These are phyloP conservation scores for Gracilaria caudata DNA, from an alignment of 23 red algal species.

Conservation along the genomic window DNA sequence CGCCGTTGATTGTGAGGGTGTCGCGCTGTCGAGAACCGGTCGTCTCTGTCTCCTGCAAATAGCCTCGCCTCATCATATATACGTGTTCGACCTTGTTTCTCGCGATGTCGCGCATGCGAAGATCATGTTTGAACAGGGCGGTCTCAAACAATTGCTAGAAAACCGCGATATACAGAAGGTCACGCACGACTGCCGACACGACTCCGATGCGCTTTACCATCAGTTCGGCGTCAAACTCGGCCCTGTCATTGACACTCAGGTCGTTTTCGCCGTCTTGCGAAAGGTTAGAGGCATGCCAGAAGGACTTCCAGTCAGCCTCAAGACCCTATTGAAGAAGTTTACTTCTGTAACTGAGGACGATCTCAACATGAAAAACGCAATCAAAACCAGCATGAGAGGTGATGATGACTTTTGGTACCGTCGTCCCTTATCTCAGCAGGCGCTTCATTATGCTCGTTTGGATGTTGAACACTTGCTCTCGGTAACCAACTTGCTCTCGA, in stretches of 20 bases:
- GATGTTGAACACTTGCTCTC: constrained; percentile 73
- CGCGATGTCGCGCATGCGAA: neutral
- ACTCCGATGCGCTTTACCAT: constrained; percentile 80
- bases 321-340: constrained; percentile 80
- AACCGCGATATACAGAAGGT: constrained; percentile 57
- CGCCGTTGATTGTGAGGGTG: constrained; percentile 92
- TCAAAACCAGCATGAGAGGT: constrained; percentile 61
- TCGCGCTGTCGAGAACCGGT: constrained; percentile 67
- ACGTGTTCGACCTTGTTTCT: constrained; percentile 66
- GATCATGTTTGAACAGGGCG: constrained; percentile 38
- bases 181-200: constrained; percentile 87
- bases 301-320: constrained; percentile 72
- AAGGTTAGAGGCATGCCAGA: constrained; percentile 41
- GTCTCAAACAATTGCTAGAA: constrained; percentile 50
- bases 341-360: constrained; percentile 47
- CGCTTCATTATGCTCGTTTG: constrained; percentile 64
- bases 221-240: constrained; percentile 76
- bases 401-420: constrained; percentile 66
- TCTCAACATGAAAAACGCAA: constrained; percentile 63
- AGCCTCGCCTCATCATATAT: constrained; percentile 53
- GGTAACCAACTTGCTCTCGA: constrained; percentile 27
- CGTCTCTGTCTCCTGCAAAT: constrained; percentile 82
- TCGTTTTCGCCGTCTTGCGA: constrained; percentile 66
- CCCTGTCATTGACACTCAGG: constrained; percentile 84
- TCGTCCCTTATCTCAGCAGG: constrained; percentile 52